Evolutionary conservation across 305 asterid species (phyloP).

Genomic region (Striga hermonthica): DNA sequence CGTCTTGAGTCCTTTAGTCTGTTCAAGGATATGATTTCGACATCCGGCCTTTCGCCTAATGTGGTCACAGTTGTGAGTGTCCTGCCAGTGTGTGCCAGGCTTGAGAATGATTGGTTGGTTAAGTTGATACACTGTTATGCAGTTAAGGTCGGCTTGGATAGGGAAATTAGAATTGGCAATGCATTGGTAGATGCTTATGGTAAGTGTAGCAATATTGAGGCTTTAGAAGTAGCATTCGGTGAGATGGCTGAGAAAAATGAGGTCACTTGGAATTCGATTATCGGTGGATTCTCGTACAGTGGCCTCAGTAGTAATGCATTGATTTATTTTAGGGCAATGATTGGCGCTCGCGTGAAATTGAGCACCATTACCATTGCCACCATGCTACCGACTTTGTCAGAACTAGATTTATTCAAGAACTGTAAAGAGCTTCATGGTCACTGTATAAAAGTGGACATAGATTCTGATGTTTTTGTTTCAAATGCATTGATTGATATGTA

Average conservation of each 20-base stretch:
- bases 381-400: slow-evolving; percentile 57
- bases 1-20: slow-evolving; percentile 36
- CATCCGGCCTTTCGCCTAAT: slow-evolving; percentile 48
- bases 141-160: slow-evolving; percentile 56
- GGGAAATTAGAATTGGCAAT: slow-evolving; percentile 43
- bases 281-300: slow-evolving; percentile 46
- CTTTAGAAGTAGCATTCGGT: slow-evolving; percentile 44
- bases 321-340: slow-evolving; percentile 53
- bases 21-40: slow-evolving; percentile 46
- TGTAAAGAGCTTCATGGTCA: slow-evolving; percentile 72
- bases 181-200: slow-evolving; percentile 70
- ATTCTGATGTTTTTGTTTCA: slow-evolving; percentile 62
- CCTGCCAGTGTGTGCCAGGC: slow-evolving; percentile 51
- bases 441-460: slow-evolving; percentile 51
- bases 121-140: slow-evolving; percentile 52
- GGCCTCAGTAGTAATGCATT: slow-evolving; percentile 45
- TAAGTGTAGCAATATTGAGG: slow-evolving; percentile 54
- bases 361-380: slow-evolving; percentile 62
- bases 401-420: slow-evolving; percentile 38
- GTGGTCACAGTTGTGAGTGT: slow-evolving; percentile 59
- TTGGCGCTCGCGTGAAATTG: slow-evolving; percentile 34
- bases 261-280: slow-evolving; percentile 75
- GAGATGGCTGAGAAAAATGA: slow-evolving; percentile 66
- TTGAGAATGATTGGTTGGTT: slow-evolving; percentile 44
- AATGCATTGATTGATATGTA: slow-evolving; percentile 77